Percentiles rank a stretch among this genome's conserved stretches.
These are phyloP conservation scores for Solanum aculeatissimum DNA, from an alignment of 305 asterid species.

Conservation along the genomic window DNA sequence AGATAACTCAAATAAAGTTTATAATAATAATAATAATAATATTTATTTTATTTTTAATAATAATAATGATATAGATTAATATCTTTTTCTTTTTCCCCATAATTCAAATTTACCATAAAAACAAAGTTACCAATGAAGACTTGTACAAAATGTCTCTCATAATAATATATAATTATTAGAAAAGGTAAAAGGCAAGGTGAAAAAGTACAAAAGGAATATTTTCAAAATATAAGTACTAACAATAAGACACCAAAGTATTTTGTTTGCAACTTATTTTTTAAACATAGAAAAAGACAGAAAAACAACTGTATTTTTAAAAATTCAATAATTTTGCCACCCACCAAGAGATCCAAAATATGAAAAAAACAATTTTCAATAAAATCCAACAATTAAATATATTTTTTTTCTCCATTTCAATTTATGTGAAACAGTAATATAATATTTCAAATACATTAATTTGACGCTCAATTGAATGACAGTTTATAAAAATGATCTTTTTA, in stretches of 20 bases:
- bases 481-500: not conserved
- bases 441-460: not conserved
- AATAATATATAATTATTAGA: not conserved
- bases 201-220: slow-evolving; percentile 1
- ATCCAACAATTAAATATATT: not conserved
- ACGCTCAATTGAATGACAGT: not conserved
- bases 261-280: slow-evolving; percentile 9
- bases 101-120: not conserved
- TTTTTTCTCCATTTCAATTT: not conserved
- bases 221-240: not conserved
- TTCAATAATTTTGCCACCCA: not conserved
- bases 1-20: too few relatives aligned
- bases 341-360: not conserved
- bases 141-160: not conserved
- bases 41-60: too few relatives aligned
- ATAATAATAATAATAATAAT: too few relatives aligned
- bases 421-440: too few relatives aligned
- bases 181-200: not conserved
- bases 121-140: not conserved
- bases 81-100: not conserved
- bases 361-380: not conserved
- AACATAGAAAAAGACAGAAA: not conserved
- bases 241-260: not conserved
- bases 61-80: not conserved
- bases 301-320: slow-evolving; percentile 2